phyloP scores from a whole-genome alignment of 75 land plant species.

The Larix kaempferi region DNA sequence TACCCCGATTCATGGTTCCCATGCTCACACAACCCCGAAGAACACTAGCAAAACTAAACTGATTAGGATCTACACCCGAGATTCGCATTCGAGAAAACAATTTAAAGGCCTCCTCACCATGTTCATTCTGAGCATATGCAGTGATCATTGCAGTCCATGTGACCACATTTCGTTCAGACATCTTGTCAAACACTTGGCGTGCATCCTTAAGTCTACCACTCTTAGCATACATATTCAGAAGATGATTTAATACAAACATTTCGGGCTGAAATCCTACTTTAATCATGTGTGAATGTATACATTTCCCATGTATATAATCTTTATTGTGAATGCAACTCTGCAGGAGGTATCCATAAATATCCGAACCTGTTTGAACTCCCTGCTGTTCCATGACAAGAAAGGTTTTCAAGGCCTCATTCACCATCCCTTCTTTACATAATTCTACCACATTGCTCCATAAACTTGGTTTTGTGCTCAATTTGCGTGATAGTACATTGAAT shows the following conservation, averaged over 20 bases:
- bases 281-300: no score
- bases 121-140: conserved; percentile 30
- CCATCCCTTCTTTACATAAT: no score
- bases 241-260: conserved; percentile 11
- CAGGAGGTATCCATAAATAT: no score
- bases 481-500: no score
- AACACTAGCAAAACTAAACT: conserved; percentile 37
- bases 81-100: conserved; percentile 48
- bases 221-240: conserved; percentile 46
- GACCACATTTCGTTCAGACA: conserved; percentile 41
- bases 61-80: conserved; percentile 13
- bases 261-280: no score
- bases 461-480: no score
- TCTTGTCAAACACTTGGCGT: conserved; percentile 34
- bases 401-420: no score
- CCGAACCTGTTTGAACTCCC: no score
- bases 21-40: conserved; percentile 61
- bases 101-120: conserved; percentile 26
- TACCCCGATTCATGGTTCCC: conserved; percentile 34
- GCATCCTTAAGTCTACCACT: conserved; percentile 21
- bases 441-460: no score
- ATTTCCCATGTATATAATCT: no score
- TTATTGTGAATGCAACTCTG: no score
- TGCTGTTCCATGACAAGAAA: no score
- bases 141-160: conserved; percentile 48